Base-by-base conservation (phyloP, 2,329 filamentous ascomycete genomes). In the Aspergillus tanneri region DNA sequence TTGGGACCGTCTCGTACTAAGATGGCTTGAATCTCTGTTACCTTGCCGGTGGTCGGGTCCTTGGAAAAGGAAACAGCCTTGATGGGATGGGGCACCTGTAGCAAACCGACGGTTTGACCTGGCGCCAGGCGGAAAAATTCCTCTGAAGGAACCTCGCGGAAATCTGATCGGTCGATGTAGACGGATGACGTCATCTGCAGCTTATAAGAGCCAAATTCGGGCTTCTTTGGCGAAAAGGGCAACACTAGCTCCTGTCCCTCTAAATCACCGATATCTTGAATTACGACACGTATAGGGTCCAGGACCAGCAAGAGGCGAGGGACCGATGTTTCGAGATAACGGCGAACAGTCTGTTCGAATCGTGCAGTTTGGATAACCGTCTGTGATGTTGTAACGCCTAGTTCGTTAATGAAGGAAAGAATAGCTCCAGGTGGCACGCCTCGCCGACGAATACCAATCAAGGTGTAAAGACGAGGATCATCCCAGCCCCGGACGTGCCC, bases 391-490 rank as follows among this genome's bases (percentile, higher is more conserved):
- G 91, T 95, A 30, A 96, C 90, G 24, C 91, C 92, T 16, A 96
- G 83, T 69, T 96, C 90, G 58, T 90, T 89, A 50, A 96, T 84
- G 61, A 96, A 97, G 46, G 88, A 86, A 49, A 96, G 81, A 51
- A 96, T 87, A 2, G 90, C 91, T 19, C 88, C 88, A 0, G 92
- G 90, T 1, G 92, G 92, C 0, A 96, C 82, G 65, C 92, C 92
- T 49, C 91, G 83, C 43, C 92, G 82, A 45, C 88, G 85, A 41
- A 96, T 81, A 1, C 83, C 90, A 51, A 92, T 90, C 14, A 96
- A 76, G 1, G 91, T 96, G 72, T 89, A 96, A 4, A 97, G 77
- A 25, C 92, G 82, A 9, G 92, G 92, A 61, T 96, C 92, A 59
- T 96, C 88, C 90, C 91, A 96, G 46, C 83, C 88, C 28, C 87